Percentiles rank a stretch among this genome's conserved stretches.
phyloP scores from a whole-genome alignment of 768 basidiomycete species.

The Agaricus blazei region DNA sequence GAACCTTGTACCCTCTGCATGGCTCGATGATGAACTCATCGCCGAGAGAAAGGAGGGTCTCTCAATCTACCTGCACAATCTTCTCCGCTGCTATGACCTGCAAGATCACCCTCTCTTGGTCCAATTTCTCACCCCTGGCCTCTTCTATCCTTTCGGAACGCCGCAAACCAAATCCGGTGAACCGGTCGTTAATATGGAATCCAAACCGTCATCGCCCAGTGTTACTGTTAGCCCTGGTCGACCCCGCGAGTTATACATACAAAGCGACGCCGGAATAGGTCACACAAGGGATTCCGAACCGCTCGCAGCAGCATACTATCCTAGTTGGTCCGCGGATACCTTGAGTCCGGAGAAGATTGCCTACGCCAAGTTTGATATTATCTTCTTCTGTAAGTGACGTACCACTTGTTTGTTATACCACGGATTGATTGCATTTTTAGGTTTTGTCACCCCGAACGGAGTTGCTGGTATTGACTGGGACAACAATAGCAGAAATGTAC shows the following conservation, averaged over 20 bases:
- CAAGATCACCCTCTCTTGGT: slow-evolving; percentile 26
- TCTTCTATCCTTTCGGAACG: slow-evolving; percentile 37
- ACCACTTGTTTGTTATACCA: not conserved
- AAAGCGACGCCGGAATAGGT: slow-evolving; percentile 13
- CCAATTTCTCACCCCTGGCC: slow-evolving; percentile 31
- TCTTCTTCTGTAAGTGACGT: slow-evolving; percentile 49
- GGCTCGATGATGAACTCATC: slow-evolving; percentile 49
- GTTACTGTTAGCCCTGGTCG: not conserved
- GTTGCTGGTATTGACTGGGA: slow-evolving; percentile 46
- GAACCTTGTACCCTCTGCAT: slow-evolving; percentile 44
- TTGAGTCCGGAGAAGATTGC: slow-evolving; percentile 56
- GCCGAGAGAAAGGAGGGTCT: slow-evolving; percentile 46
- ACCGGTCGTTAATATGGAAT: slow-evolving; percentile 11
- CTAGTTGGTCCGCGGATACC: slow-evolving; percentile 42
- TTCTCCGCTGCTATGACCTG: slow-evolving; percentile 32
- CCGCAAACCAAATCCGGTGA: slow-evolving; percentile 30
- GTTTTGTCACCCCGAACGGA: slow-evolving; percentile 63
- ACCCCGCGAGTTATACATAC: not conserved
- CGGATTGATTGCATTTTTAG: slow-evolving; percentile 26
- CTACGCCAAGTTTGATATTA: slow-evolving; percentile 60
- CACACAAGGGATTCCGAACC: slow-evolving; percentile 22
- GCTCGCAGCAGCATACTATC: slow-evolving; percentile 44
- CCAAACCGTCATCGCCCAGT: not conserved
- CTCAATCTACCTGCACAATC: slow-evolving; percentile 33
- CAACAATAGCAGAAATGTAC: slow-evolving; percentile 39